Conservation (phyloP, 2,329 filamentous ascomycete species). For the Albifimbria verrucaria region DNA sequence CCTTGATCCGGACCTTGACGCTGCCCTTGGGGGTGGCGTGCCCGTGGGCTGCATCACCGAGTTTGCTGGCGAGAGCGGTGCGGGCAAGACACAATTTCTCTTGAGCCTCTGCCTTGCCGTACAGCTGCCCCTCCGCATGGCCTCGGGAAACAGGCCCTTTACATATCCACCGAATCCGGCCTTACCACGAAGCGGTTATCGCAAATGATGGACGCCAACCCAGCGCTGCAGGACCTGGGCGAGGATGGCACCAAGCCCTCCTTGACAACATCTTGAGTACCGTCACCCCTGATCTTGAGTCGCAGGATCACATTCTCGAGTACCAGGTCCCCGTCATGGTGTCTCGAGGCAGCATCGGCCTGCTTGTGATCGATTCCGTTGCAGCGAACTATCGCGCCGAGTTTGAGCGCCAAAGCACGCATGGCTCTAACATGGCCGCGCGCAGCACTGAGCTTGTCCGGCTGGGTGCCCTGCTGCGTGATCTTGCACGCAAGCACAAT, state of each 20-base stretch:
- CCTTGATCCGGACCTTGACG: slow-evolving; percentile 71
- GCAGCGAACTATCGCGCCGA: slow-evolving; percentile 95
- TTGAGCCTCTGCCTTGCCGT: slow-evolving; percentile 79
- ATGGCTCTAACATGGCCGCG: slow-evolving; percentile 63
- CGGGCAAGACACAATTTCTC: slow-evolving; percentile 92
- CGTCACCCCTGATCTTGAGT: slow-evolving; percentile 83
- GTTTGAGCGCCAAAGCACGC: slow-evolving; percentile 59
- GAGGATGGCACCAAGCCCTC: slow-evolving; percentile 46
- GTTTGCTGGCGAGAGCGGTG: slow-evolving; percentile 87
- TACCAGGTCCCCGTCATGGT: slow-evolving; percentile 90
- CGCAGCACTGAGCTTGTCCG: slow-evolving; percentile 74
- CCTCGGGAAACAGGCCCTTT: slow-evolving; percentile 72
- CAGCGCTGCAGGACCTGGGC: slow-evolving; percentile 43
- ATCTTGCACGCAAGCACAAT: slow-evolving; percentile 69
- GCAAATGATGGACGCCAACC: slow-evolving; percentile 71
- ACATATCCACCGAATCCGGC: slow-evolving; percentile 89
- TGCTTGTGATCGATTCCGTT: slow-evolving; percentile 86
- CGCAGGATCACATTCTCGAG: slow-evolving; percentile 89
- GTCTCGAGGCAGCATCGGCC: slow-evolving; percentile 69
- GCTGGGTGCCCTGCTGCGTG: slow-evolving; percentile 71
- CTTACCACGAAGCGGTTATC: slow-evolving; percentile 77
- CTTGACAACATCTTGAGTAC: slow-evolving; percentile 76
- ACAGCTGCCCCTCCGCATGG: slow-evolving; percentile 76
- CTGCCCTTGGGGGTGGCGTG: slow-evolving; percentile 70
- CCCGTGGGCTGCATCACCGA: slow-evolving; percentile 81